Base-by-base conservation (phyloP, 164 flowering plant genomes). In the Santalum album region DNA sequence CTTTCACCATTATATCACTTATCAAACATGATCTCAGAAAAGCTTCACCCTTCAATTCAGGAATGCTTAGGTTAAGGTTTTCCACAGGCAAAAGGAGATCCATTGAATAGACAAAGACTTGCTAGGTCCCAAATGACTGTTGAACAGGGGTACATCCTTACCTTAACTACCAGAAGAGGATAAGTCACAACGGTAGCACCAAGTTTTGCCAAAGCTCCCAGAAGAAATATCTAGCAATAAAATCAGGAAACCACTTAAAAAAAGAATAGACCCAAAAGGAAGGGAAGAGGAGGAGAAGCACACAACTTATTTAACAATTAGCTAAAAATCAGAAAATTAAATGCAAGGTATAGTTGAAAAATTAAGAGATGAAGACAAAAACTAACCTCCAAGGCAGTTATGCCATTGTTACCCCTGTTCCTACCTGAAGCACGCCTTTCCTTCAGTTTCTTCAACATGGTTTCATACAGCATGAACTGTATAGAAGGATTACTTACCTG, bases 91-190 rank as follows among this genome's bases (percentile, higher is more conserved):
- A n/a, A n/a, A n/a, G n/a, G n/a, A n/a, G n/a, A n/a, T n/a, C n/a
- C n/a, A n/a, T n/a, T n/a, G 12, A 36, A 15, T 15, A 1, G 2
- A 7, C 40, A 36, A 7, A 14, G 40, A 7, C 16, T 36, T 7
- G 40, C 15, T 9, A 12, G 2, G 12, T 36, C 40, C 2, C 12
- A n/a, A n/a, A n/a, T n/a, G n/a, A n/a, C n/a, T n/a, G n/a, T n/a
- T n/a, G n/a, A n/a, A n/a, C n/a, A n/a, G n/a, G n/a, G 16, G 2
- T 36, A 9, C 16, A 42, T 42, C 45, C 21, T 53, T 69, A 81
- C 98, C 98, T 92, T 92, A 12, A 92, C 98, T 53, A 89, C 98
- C 57, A 83, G 74, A 65, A 92, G 94, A 54, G 98, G 98, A 82
- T 92, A 92, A 24, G 98, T 92, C 32, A 81, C 80, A 15, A 89